A percentile compares a stretch with the other conserved stretches of the same genome.
phyloP scores from a whole-genome alignment of 2,329 filamentous ascomycete species.

The Cyanodermella asteris region DNA sequence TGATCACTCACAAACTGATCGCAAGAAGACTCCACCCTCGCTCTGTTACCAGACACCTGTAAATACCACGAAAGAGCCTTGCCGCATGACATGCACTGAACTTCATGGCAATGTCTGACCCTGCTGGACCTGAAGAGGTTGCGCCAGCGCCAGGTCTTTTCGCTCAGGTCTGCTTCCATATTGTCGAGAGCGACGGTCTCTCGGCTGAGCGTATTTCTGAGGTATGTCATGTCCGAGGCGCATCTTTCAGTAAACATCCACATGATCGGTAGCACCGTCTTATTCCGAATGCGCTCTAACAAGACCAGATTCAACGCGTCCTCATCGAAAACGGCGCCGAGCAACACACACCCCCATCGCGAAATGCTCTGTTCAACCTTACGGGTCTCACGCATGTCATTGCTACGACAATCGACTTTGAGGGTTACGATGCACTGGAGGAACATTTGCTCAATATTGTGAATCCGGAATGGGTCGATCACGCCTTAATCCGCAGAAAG shows the following conservation, averaged over 20 bases:
- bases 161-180: constrained; percentile 22
- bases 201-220: constrained; percentile 9
- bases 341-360: constrained; percentile 16
- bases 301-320: constrained; percentile 22
- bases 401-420: constrained; percentile 69
- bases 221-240: constrained; percentile 15
- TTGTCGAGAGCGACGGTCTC: constrained; percentile 21
- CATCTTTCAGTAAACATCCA: neutral
- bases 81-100: too few relatives aligned
- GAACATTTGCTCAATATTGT: constrained; percentile 68
- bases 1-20: too few relatives aligned
- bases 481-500: constrained; percentile 46
- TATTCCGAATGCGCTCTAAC: constrained; percentile 21
- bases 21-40: too few relatives aligned
- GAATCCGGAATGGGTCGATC: constrained; percentile 56
- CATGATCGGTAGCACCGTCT: neutral
- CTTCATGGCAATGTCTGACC: too few relatives aligned
- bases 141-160: too few relatives aligned
- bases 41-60: too few relatives aligned
- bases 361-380: constrained; percentile 14
- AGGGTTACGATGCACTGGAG: constrained; percentile 55
- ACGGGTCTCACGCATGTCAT: constrained; percentile 40
- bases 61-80: too few relatives aligned
- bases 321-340: constrained; percentile 17
- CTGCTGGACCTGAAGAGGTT: too few relatives aligned